Percentiles rank a stretch among this genome's conserved stretches.
Conservation (phyloP, 345 rosid species). For the Brassica carinata region DNA sequence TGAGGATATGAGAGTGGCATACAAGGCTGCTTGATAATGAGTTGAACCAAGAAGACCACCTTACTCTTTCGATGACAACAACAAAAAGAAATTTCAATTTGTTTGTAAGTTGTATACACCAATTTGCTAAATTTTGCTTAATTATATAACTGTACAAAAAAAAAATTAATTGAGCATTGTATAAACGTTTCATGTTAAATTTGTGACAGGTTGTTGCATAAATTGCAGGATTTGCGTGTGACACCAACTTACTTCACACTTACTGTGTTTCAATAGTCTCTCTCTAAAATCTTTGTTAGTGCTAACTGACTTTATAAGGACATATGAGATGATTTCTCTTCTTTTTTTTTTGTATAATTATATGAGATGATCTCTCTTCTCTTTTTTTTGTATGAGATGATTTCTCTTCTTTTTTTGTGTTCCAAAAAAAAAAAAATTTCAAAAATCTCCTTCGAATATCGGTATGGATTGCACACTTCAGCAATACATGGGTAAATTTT, state of each 20-base stretch:
- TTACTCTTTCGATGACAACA: no score
- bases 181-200: conserved; percentile 55
- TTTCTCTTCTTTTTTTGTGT: no score
- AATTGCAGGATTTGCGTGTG: conserved; percentile 88
- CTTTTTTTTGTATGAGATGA: no score
- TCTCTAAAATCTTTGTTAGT: not conserved
- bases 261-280: not conserved
- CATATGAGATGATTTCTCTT: no score
- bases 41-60: no score
- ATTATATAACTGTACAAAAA: conserved; percentile 46
- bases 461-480: conserved; percentile 87
- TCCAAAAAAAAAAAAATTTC: no score
- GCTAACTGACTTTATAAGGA: not conserved
- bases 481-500: conserved; percentile 68
- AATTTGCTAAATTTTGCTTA: not conserved
- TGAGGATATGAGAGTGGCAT: no score
- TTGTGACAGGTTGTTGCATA: conserved; percentile 83
- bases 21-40: no score
- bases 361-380: no score
- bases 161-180: conserved; percentile 92
- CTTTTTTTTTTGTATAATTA: no score
- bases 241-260: conserved; percentile 41
- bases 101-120: not conserved
- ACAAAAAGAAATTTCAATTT: not conserved
- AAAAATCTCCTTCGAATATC: conserved; percentile 59